Base-by-base conservation (phyloP, 805 yeast species). In the Ogataea polymorpha region DNA sequence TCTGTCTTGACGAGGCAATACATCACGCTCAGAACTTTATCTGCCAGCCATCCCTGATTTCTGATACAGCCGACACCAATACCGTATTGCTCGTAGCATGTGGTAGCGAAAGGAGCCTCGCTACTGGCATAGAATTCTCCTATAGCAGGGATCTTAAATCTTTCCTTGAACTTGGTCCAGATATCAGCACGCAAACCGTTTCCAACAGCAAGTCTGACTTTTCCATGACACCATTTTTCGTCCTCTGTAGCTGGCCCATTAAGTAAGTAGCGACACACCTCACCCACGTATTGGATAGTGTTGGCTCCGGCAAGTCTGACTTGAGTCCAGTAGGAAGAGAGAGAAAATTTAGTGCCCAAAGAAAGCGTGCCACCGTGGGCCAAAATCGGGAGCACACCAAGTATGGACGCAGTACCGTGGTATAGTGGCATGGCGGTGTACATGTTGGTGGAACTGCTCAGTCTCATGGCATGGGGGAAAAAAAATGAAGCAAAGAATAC, bases 51-150 rank as follows among this genome's bases (percentile, higher is more conserved):
- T 88, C 97, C 51, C 81, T 74, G 28, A 57, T 79, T 82, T 53
- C 95, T 77, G 57, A 95, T 83, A 0, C 96, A 93, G 10, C 97
- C 97, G 35, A 88, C 71, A 5, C 95, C 97, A 57, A 69, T 48
- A 9, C 64, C 64, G 31, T 51, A 39, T 4, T 35, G 75, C 64
- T 91, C 97, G 55, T 77, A 75, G 55, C 80, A 81, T 2, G 95
- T 88, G 13, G 90, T 75, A 1, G 95, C 96, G 53, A 86, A 75
- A 14, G 97, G 97, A 3, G 91, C 80, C 59, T 90, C 98, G 0
- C 96, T 88, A 2, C 96, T 84, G 1, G 96, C 96, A 63, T 90
- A 90, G 57, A 91, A 90, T 60, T 90, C 98, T 12, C 95, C 96
- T 45, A 90, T 74, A 4, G 77, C 82, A 20, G 73, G 67, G 45